Evolutionary conservation across 2,329 filamentous ascomycete species (phyloP).

Genomic region (Phyllosticta citrichinensis): DNA sequence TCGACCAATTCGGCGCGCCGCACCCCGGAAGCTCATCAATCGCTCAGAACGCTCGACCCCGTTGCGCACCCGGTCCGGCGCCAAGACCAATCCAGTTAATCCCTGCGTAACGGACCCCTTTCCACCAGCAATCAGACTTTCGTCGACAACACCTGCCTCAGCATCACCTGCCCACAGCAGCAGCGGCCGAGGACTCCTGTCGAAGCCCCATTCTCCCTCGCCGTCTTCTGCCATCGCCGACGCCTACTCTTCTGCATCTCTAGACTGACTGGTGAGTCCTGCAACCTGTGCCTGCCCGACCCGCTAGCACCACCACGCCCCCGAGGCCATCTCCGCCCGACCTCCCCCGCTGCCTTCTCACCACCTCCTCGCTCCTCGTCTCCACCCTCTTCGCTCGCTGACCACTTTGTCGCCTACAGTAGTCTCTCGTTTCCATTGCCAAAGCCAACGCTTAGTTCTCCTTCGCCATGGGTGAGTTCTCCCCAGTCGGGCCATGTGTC

Average conservation of each 20-base stretch:
- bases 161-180: conserved; percentile 5
- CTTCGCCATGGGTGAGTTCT: conserved; percentile 29
- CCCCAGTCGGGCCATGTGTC: neutral
- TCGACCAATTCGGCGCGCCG: neutral
- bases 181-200: conserved; percentile 7
- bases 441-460: conserved; percentile 21
- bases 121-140: conserved; percentile 8
- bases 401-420: conserved; percentile 21
- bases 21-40: neutral
- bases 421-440: conserved; percentile 24
- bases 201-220: conserved; percentile 17
- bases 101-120: conserved; percentile 11
- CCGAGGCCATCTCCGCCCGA: conserved; percentile 16
- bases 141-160: conserved; percentile 9
- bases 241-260: conserved; percentile 20
- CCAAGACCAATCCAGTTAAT: conserved; percentile 12
- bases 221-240: conserved; percentile 15
- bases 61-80: conserved; percentile 6
- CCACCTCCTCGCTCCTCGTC: conserved; percentile 3
- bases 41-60: conserved; percentile 8
- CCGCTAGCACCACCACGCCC: conserved; percentile 1
- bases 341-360: conserved; percentile 19
- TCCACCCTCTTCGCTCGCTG: conserved; percentile 10
- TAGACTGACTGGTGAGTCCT: conserved; percentile 28
- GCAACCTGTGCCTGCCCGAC: conserved; percentile 10